Evolutionary conservation across 495 filamentous ascomycete species (phyloP).

Genomic region (Aspergillus asperescens): DNA sequence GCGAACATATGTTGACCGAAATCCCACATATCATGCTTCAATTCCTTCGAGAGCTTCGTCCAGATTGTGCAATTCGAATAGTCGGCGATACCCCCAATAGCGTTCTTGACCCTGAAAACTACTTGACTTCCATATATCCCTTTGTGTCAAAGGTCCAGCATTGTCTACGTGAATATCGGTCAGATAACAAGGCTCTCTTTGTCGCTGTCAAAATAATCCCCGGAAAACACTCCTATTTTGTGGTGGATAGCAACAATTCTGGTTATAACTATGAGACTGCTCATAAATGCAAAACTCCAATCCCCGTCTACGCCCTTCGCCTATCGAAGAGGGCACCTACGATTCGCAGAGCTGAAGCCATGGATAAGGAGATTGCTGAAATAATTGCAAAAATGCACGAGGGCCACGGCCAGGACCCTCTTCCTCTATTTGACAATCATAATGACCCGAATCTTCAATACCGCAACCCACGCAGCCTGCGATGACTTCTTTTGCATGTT

Average conservation of each 20-base stretch:
- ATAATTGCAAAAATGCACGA: conserved; percentile 7
- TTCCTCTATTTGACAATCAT: conserved; percentile 17
- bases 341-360: neutral
- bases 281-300: neutral
- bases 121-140: conserved; percentile 10
- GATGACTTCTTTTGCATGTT: neutral
- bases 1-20: neutral
- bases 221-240: conserved; percentile 11
- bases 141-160: conserved; percentile 12
- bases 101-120: conserved; percentile 11
- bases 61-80: conserved; percentile 8
- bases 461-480: conserved; percentile 7
- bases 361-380: conserved; percentile 3
- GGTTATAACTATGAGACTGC: conserved; percentile 20
- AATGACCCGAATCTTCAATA: conserved; percentile 4
- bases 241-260: conserved; percentile 17
- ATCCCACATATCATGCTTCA: neutral
- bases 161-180: neutral
- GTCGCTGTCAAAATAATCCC: conserved; percentile 13
- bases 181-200: conserved; percentile 9
- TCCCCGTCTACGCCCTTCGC: conserved; percentile 18
- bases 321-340: conserved; percentile 3
- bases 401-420: conserved; percentile 14
- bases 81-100: conserved; percentile 15
- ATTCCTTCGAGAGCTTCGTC: neutral